phyloP scores from a whole-genome alignment of 352 stramenopile species.

The Phytophthora capsici region DNA sequence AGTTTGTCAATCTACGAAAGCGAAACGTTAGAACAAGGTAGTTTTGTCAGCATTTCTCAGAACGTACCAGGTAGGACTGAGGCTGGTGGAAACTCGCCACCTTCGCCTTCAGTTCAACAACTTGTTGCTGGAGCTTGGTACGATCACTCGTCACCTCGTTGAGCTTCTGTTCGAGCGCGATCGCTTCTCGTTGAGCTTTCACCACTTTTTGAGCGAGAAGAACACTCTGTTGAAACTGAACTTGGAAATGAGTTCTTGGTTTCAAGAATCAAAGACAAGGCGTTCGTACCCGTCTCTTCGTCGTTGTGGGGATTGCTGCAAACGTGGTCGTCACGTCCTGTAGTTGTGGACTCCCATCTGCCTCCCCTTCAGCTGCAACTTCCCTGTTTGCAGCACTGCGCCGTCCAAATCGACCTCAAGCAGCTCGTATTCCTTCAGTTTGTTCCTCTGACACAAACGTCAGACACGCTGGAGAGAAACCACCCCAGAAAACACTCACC shows the following conservation, averaged over 20 bases:
- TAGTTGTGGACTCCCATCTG: slow-evolving; percentile 16
- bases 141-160: slow-evolving; percentile 40
- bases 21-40: background rate
- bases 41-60: background rate
- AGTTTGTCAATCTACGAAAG: slow-evolving; percentile 70
- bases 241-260: background rate
- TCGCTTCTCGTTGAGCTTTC: slow-evolving; percentile 62
- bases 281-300: slow-evolving; percentile 59
- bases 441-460: slow-evolving; percentile 44
- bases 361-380: slow-evolving; percentile 21
- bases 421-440: slow-evolving; percentile 75
- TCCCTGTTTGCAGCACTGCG: slow-evolving; percentile 71
- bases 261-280: background rate
- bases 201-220: slow-evolving; percentile 73
- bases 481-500: slow-evolving; percentile 38
- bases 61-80: slow-evolving; percentile 71
- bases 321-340: slow-evolving; percentile 68
- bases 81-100: slow-evolving; percentile 69
- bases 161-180: slow-evolving; percentile 50
- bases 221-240: slow-evolving; percentile 80
- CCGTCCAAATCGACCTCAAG: slow-evolving; percentile 79
- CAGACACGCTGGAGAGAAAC: slow-evolving; percentile 3
- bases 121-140: slow-evolving; percentile 31
- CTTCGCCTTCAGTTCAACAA: slow-evolving; percentile 43
- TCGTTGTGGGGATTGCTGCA: slow-evolving; percentile 65